Base-by-base conservation (phyloP, 179 eudicot genomes). In the Spergularia azorica region DNA sequence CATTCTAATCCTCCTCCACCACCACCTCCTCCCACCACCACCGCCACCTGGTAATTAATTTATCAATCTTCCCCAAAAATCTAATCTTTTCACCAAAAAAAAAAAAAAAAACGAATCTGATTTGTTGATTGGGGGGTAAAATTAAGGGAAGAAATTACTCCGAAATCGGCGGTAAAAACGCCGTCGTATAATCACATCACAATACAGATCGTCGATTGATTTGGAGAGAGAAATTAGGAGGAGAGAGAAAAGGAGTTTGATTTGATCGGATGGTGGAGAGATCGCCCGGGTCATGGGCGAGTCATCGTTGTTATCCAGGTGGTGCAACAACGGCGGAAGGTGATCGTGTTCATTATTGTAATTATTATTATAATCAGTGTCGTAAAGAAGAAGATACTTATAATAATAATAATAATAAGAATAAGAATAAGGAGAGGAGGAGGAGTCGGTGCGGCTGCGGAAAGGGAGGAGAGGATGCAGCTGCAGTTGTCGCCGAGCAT, bases 401-500 rank as follows among this genome's bases (percentile, higher is more conserved):
- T 9, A 66, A 38, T 6, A 66, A 32, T 38, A 21, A 58, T 4
- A 57, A 60, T 13, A 60, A 20, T 11, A 61, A 61, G 36, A 46
- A 58, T 57, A 32, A 26, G 2, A 20, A 55, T 41, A 43, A 26
- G 18, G 9, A 46, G 32, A 26, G 32, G 43, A 3, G 5, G 64
- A 50, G 18, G 16, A 5, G 43, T 67, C 12, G 69, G 7, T 48
- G 52, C 38, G 80, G 60, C 9, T 71, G 48, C 66, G 41, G 55
- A 71, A 79, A 18, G 17, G 77, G 48, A 51, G 64, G 72, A 56
- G 92, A 90, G 89, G 91, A 95, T 95, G 99, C 99, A 95, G 97
- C 97, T 95, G 86, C 94, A 90, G 80, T 90, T 95, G 80, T 95
- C 97, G 81, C 98, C 98, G 86, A 90, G 97, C 84, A 95, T 91